Base-by-base conservation (phyloP, 2,329 filamentous ascomycete genomes). In the Rhynchosporium secalis region DNA sequence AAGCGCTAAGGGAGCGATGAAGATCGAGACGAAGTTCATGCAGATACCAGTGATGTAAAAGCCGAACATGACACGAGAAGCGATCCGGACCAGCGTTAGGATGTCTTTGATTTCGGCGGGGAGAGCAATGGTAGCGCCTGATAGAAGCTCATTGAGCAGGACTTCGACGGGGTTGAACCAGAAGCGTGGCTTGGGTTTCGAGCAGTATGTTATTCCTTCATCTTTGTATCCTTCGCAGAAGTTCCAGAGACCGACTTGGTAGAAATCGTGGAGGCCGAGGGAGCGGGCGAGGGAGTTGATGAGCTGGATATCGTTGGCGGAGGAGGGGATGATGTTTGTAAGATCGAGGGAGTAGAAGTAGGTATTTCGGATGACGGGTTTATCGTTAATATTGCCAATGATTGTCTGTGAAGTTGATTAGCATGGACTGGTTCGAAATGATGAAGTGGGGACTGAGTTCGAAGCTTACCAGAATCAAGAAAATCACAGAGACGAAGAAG, bases 91-190 rank as follows among this genome's bases (percentile, higher is more conserved):
- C 62, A 96, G 83, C 63, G 82, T 80, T 56, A 97, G 85, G 68
- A 93, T 88, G 65, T 87, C 81, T 73, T 85, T 83, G 70, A 96
- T 85, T 65, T 92, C 78, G 36, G 84, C 80, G 10, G 94, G 93
- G 29, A 96, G 81, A 10, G 89, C 89, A 74, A 97, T 92, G 41
- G 87, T 90, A 28, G 92, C 92, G 48, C 92, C 92, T 10, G 90
- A 78, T 9, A 98, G 82, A 33, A 98, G 81, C 77, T 96, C 89
- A 69, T 84, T 85, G 66, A 92, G 80, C 54, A 98, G 79, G 68
- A 97, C 91, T 62, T 88, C 79, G 47, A 96, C 88, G 0, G 93
- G 93, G 74, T 97, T 92, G 79, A 97, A 97, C 88, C 91, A 96
- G 78, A 91, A 98, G 61, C 93, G 80, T 7, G 81, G 79, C 70